phyloP scores from a whole-genome alignment of 176 grass and related monocot genomes.

The Ensete glaucum region DNA sequence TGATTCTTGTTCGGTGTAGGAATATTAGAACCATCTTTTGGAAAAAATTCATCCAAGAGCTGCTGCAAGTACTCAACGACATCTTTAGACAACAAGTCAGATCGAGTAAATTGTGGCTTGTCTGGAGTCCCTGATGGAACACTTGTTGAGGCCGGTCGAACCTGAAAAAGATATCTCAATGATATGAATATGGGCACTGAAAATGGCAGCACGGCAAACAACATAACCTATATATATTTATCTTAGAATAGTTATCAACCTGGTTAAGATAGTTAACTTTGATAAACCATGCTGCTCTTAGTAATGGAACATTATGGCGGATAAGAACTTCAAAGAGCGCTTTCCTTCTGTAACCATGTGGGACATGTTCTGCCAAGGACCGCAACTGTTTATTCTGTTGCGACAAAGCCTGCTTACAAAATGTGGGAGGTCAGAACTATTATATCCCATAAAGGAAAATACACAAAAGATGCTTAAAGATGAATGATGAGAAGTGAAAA shows the following conservation, averaged over 20 bases:
- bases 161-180: slow-evolving; percentile 31
- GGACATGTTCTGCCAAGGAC: slow-evolving; percentile 72
- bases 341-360: slow-evolving; percentile 97
- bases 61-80: slow-evolving; percentile 83
- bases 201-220: not conserved
- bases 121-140: slow-evolving; percentile 55
- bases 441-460: slow-evolving; percentile 13
- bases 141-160: slow-evolving; percentile 41
- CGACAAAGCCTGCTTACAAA: slow-evolving; percentile 57
- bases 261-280: slow-evolving; percentile 99
- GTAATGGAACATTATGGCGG: slow-evolving; percentile 73
- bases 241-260: slow-evolving; percentile 37
- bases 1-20: slow-evolving; percentile 57
- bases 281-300: slow-evolving; percentile 98
- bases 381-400: slow-evolving; percentile 69
- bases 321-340: slow-evolving; percentile 91
- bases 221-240: not conserved
- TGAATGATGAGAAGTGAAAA: not conserved
- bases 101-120: slow-evolving; percentile 47
- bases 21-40: slow-evolving; percentile 48
- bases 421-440: not conserved
- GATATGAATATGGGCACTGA: not conserved
- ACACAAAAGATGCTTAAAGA: slow-evolving; percentile 10
- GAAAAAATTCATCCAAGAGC: slow-evolving; percentile 80
- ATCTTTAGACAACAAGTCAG: slow-evolving; percentile 92